Evolutionary conservation across 83 land plant species (phyloP), one percentile per base, ranked within the genome.

Genomic region (Picea engelmannii): DNA sequence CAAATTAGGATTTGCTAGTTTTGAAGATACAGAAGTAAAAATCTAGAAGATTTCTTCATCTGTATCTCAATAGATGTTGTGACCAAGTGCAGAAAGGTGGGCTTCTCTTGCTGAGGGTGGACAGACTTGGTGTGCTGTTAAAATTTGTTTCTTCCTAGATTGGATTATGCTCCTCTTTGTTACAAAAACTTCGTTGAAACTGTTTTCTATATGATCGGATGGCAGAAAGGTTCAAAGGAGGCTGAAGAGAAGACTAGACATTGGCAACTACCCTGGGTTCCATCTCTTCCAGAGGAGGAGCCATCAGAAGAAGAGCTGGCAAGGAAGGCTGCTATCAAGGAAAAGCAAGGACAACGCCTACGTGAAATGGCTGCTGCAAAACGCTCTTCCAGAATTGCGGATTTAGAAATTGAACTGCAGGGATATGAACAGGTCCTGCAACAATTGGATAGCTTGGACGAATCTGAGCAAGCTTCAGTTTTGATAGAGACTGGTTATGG

Each of bases 361-460:
- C 93, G 99, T 60, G 98, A 95, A 38, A 94, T 97, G 96, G 99
- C 99, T 60, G 96, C 94, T 52, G 94, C 96, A 23, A 95, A 90
- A 87, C 92, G 94, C 42, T 84, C 91, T 35, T 89, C 91, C 4
- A 95, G 85, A 78, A 94, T 97, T 71, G 89, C 90, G 79, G 98
- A 97, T 60, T 86, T 95, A 21, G 99, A 97, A 83, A 90, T 80
- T 68, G 91, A 97, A 83, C 68, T 90, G 68, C 86, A 88, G 70
- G 91, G 87, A 62, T 83, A 92, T 68, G 94, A 94, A 82, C 89
- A 90, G 68, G 89, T 97, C 69, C 55, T 93, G 16, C 84, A 90
- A 81, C 95, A 92, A 81, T 71, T 97, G 17, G 93, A 87, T 16
- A 82, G 84, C 63, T 87, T 89, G 79, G 87, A 78, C 6, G 95